Evolutionary conservation across 805 yeast genomes (phyloP), one percentile per base, ranked within the genome.

Genomic region (Ogataea methanolica): DNA sequence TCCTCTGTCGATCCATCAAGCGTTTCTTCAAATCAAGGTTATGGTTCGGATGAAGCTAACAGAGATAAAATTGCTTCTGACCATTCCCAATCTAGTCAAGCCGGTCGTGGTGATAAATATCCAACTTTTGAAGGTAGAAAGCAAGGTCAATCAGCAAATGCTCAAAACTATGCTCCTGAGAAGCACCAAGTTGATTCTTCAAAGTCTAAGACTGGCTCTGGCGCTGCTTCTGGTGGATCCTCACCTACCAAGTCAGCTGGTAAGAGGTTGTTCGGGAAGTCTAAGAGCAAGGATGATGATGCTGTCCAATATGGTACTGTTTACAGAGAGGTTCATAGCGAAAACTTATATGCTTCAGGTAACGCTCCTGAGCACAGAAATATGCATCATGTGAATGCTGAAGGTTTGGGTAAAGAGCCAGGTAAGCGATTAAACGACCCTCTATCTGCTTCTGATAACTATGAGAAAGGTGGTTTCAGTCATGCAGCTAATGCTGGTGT

Each of bases 281-380:
- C 36, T 29, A 39, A 39, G 39, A 17, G 17, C 16, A 39, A 36
- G n/a, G 39, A 40, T 33, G 41, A 11, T 8, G 12, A 31, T 33
- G 48, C 39, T 8, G 39, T 44, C 17, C 58, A 52, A 41, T 42
- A 52, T 33, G 56, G 56, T 16, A 52, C 55, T 4, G 50, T 50
- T 16, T 51, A 51, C 42, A 51, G 48, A 21, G 56, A 51, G 23
- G 49, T 46, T 21, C 53, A 52, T 34, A 42, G 43, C 15, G 54
- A 52, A 7, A 34, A 44, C n/a, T 17, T 44, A 12, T 44, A 39
- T 26, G 17, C 36, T 6, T 23, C 21, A 23, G 39, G 5, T 16
- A 38, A 43, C n/a, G 8, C 15, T 14, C 46, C 46, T 26, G 16
- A 37, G 4, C 35, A 33, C 14, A 23, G 34, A 33, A 33, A 19